These are phyloP conservation scores for Dimargaris xerosporica DNA, from an alignment of 192 early-diverging fungal genomes.

Conservation along the genomic window DNA sequence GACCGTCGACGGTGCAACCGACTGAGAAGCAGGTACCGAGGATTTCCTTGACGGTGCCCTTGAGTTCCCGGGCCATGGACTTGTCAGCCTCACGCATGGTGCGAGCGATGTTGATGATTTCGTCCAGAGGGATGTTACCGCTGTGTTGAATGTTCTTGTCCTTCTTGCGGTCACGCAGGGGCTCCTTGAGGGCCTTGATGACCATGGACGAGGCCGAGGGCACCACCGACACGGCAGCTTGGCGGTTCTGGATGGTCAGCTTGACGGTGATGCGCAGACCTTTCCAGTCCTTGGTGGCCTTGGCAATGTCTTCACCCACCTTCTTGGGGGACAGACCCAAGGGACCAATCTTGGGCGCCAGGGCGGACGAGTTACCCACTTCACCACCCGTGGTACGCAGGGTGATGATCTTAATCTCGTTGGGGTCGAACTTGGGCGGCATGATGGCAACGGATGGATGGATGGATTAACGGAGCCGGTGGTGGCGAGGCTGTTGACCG, in stretches of 20 bases:
- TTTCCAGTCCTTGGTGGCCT: slow-evolving; percentile 98
- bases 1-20: slow-evolving; percentile 97
- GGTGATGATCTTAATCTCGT: slow-evolving; percentile 65
- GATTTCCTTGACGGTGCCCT: slow-evolving; percentile 93
- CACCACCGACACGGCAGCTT: slow-evolving; percentile 91
- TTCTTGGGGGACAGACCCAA: slow-evolving; percentile 99
- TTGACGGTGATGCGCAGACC: slow-evolving; percentile 96
- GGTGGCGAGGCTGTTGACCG: too few relatives aligned
- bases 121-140: slow-evolving; percentile 43
- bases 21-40: slow-evolving; percentile 87
- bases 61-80: slow-evolving; percentile 85
- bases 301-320: slow-evolving; percentile 99
- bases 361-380: slow-evolving; percentile 90
- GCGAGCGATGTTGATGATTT: slow-evolving; percentile 90
- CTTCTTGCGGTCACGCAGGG: slow-evolving; percentile 96
- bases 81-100: slow-evolving; percentile 76
- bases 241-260: slow-evolving; percentile 99
- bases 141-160: slow-evolving; percentile 83
- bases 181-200: slow-evolving; percentile 95
- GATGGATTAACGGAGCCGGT: too few relatives aligned
- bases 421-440: slow-evolving; percentile 84
- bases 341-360: slow-evolving; percentile 99
- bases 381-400: slow-evolving; percentile 97
- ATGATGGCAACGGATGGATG: slow-evolving; percentile 28
- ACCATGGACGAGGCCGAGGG: slow-evolving; percentile 93